Percentiles rank a stretch among this genome's conserved stretches.
phyloP scores from a whole-genome alignment of 495 filamentous ascomycete genomes.

The Eremomyces bilateralis region DNA sequence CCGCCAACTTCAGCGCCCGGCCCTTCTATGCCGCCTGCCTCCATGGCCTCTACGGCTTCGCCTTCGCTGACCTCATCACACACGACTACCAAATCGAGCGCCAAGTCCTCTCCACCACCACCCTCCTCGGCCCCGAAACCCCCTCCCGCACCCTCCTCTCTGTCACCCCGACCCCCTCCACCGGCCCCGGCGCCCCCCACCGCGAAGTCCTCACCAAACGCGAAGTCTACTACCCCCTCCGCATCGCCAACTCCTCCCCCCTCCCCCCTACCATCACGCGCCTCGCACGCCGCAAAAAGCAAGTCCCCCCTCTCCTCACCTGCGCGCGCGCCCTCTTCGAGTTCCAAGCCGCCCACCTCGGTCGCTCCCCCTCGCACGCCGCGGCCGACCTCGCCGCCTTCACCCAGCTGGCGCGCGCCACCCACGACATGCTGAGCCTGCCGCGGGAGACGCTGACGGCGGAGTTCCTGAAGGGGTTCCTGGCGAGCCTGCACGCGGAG shows the following conservation, averaged over 20 bases:
- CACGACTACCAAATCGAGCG: constrained; percentile 81
- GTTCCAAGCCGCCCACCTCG: constrained; percentile 24
- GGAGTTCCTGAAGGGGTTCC: constrained; percentile 62
- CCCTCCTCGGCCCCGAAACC: constrained; percentile 42
- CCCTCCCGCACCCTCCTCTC: constrained; percentile 39
- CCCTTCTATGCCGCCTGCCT: constrained; percentile 77
- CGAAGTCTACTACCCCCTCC: constrained; percentile 65
- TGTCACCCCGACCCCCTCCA: constrained; percentile 49
- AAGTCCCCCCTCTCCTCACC: constrained; percentile 58
- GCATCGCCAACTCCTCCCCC: constrained; percentile 52
- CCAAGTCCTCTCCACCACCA: constrained; percentile 50
- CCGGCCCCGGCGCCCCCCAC: constrained; percentile 35
- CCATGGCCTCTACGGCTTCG: constrained; percentile 84
- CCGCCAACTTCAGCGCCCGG: constrained; percentile 47
- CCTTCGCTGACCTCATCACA: constrained; percentile 75
- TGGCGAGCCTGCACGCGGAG: constrained; percentile 64
- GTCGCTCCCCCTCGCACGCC: constrained; percentile 35
- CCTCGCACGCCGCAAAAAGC: constrained; percentile 41
- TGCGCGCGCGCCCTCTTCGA: constrained; percentile 64
- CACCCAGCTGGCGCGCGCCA: constrained; percentile 52
- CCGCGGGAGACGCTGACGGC: constrained; percentile 52
- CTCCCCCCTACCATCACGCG: constrained; percentile 47
- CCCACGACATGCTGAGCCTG: constrained; percentile 53
- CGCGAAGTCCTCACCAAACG: constrained; percentile 83
- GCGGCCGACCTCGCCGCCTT: constrained; percentile 32